These are phyloP conservation scores for Aspergillus aculeatus DNA, from an alignment of 2,329 filamentous ascomycete genomes.

Conservation along the genomic window DNA sequence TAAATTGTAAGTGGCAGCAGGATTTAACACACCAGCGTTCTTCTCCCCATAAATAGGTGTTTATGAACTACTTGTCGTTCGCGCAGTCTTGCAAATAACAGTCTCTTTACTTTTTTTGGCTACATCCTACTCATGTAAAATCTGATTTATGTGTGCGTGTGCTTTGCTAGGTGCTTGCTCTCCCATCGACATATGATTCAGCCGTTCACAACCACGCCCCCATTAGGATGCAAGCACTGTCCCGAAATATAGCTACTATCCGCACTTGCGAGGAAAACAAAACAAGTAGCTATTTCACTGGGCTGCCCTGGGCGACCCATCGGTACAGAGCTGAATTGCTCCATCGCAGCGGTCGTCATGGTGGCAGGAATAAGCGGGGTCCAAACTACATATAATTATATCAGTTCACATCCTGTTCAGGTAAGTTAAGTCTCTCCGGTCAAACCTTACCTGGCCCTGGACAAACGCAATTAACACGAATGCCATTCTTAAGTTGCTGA, in stretches of 20 bases:
- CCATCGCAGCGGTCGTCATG: constrained; percentile 68
- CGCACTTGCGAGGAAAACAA: constrained; percentile 74
- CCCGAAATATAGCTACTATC: constrained; percentile 75
- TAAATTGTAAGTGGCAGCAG: not conserved
- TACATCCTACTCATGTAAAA: not conserved
- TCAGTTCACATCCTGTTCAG: not conserved
- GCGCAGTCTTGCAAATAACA: not conserved
- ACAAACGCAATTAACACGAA: constrained; percentile 73
- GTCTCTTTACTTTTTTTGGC: not conserved
- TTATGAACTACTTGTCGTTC: too few relatives aligned
- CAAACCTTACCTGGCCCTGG: constrained; percentile 60
- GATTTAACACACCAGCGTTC: not conserved
- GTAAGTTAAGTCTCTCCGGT: not conserved
- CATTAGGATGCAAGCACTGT: constrained; percentile 66
- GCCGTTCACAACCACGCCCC: constrained; percentile 56
- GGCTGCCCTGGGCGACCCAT: constrained; percentile 78
- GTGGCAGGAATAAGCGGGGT: constrained; percentile 72
- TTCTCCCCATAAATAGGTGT: too few relatives aligned
- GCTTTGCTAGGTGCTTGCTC: not conserved
- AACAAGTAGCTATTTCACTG: constrained; percentile 76
- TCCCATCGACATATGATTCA: constrained; percentile 15
- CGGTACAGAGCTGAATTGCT: constrained; percentile 67
- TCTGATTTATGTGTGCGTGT: not conserved
- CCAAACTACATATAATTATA: constrained; percentile 54
- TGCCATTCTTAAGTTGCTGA: constrained; percentile 69